Conservation (phyloP, 805 yeast genomes). For the Zygosaccharomyces bisporus region DNA sequence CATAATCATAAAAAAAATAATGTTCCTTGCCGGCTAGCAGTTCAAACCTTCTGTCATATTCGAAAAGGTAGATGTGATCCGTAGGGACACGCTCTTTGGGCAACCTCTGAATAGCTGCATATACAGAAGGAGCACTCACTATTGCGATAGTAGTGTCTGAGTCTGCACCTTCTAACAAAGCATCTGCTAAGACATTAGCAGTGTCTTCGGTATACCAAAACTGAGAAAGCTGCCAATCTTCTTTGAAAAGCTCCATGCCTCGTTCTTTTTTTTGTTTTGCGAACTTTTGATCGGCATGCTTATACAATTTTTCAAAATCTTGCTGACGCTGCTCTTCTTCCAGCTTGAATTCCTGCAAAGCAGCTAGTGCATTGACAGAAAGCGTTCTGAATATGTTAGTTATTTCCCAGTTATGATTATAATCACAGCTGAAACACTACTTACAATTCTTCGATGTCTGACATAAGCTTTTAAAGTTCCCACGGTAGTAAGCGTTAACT, state of each 20-base stretch:
- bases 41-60: slow-evolving; percentile 73
- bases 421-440: slow-evolving; percentile 6
- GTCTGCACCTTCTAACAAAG: slow-evolving; percentile 73
- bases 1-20: slow-evolving; percentile 74
- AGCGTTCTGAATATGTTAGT: slow-evolving; percentile 25
- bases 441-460: slow-evolving; percentile 29
- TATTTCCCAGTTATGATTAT: slow-evolving; percentile 1
- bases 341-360: slow-evolving; percentile 56
- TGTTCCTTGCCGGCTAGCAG: slow-evolving; percentile 63
- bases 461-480: too few species aligned
- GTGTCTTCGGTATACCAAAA: slow-evolving; percentile 84
- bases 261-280: slow-evolving; percentile 35
- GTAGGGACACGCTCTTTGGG: slow-evolving; percentile 56
- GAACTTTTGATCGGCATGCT: slow-evolving; percentile 51
- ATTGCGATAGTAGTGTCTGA: slow-evolving; percentile 66
- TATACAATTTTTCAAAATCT: slow-evolving; percentile 51
- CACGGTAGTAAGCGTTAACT: too few species aligned
- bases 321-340: slow-evolving; percentile 59
- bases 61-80: slow-evolving; percentile 66
- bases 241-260: slow-evolving; percentile 73
- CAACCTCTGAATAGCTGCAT: slow-evolving; percentile 67
- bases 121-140: slow-evolving; percentile 89
- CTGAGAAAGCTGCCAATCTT: slow-evolving; percentile 93
- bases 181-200: slow-evolving; percentile 63
- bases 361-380: slow-evolving; percentile 50